phyloP scores from a whole-genome alignment of 495 filamentous ascomycete genomes.

The Neurospora pannonica region DNA sequence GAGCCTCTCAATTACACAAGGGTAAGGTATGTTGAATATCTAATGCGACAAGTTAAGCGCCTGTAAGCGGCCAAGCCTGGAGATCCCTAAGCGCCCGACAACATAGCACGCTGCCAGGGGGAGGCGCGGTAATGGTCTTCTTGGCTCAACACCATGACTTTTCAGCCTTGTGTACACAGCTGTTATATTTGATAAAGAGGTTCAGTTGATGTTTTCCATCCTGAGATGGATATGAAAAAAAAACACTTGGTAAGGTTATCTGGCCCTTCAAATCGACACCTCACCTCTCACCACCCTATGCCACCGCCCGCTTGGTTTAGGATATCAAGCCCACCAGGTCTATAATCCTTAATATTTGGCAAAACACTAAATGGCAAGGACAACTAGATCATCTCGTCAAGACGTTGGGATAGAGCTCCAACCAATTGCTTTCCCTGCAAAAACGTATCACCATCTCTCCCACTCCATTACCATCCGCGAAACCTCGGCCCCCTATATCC shows the following conservation, averaged over 20 bases:
- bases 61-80: background rate
- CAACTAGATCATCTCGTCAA: background rate
- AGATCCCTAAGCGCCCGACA: background rate
- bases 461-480: background rate
- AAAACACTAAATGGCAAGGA: background rate
- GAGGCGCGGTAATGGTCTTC: background rate
- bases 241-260: background rate
- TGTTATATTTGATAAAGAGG: background rate
- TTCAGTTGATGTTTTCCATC: background rate
- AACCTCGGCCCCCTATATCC: background rate
- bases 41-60: no score
- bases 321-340: background rate
- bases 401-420: background rate
- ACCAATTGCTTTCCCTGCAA: background rate
- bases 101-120: background rate
- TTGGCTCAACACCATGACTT: background rate
- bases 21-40: background rate
- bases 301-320: background rate
- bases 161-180: background rate
- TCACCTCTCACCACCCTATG: background rate
- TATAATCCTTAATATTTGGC: no score
- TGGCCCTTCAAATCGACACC: background rate
- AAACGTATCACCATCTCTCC: background rate
- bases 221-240: background rate
- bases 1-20: no score